phyloP scores from a whole-genome alignment of 345 rosid genomes.

The Geranium rotundifolium region DNA sequence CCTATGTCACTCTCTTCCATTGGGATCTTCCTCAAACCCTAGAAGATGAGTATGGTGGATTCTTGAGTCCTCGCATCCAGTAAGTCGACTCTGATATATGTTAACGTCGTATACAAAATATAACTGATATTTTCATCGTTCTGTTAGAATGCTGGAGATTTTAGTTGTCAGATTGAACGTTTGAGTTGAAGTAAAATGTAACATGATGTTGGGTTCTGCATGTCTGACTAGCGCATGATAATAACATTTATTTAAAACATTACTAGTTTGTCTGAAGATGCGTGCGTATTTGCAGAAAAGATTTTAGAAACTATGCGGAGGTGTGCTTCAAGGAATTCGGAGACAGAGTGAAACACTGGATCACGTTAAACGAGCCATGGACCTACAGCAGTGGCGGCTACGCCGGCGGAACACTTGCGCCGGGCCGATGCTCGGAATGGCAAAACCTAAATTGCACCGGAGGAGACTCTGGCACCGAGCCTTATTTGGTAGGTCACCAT shows the following conservation, averaged over 20 bases:
- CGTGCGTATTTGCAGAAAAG: too few relatives aligned
- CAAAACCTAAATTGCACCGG: slow-evolving; percentile 2
- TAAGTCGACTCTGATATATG: too few relatives aligned
- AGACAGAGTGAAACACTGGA: slow-evolving; percentile 20
- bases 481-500: slow-evolving; percentile 19
- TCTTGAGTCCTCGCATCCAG: slow-evolving; percentile 15
- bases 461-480: slow-evolving; percentile 24
- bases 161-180: too few relatives aligned
- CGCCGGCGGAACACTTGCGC: not conserved
- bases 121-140: too few relatives aligned
- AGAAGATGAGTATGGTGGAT: slow-evolving; percentile 21
- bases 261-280: too few relatives aligned
- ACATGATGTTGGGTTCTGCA: too few relatives aligned
- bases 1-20: slow-evolving; percentile 29
- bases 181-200: too few relatives aligned
- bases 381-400: not conserved
- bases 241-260: too few relatives aligned
- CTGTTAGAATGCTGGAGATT: too few relatives aligned
- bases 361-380: slow-evolving; percentile 15
- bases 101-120: too few relatives aligned
- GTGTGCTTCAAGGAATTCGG: slow-evolving; percentile 19
- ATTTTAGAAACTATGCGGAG: slow-evolving; percentile 8
- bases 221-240: too few relatives aligned
- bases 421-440: slow-evolving; percentile 12
- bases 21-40: slow-evolving; percentile 29